phyloP scores from a whole-genome alignment of 2,329 filamentous ascomycete species.

The Penicillium hesseltinei region DNA sequence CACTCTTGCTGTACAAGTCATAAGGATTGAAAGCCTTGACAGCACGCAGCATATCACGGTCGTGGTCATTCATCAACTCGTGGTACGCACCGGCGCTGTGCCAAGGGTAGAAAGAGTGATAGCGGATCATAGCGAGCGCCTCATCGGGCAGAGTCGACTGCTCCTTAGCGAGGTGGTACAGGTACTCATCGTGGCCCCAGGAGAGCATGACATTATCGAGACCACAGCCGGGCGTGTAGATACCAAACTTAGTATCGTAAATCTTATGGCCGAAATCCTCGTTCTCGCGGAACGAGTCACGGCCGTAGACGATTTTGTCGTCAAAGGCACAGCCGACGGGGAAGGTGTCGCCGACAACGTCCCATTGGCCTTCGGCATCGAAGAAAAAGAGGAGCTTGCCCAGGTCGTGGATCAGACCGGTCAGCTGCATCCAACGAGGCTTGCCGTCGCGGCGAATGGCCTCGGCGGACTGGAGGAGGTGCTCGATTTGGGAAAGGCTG shows the following conservation, averaged over 20 bases:
- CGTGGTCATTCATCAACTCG: conserved; percentile 80
- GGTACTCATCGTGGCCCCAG: conserved; percentile 64
- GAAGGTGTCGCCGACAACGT: conserved; percentile 70
- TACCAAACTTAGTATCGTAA: conserved; percentile 74
- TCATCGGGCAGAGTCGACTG: conserved; percentile 76
- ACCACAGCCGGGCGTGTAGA: conserved; percentile 76
- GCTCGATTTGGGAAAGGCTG: conserved; percentile 81
- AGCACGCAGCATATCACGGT: conserved; percentile 74
- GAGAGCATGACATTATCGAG: conserved; percentile 85
- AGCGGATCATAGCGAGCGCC: conserved; percentile 87
- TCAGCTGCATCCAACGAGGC: conserved; percentile 50
- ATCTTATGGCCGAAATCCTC: conserved; percentile 69
- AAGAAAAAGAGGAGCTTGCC: conserved; percentile 52
- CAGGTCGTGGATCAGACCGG: conserved; percentile 48
- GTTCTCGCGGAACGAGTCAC: conserved; percentile 70
- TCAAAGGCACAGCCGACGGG: conserved; percentile 54
- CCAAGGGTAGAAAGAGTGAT: conserved; percentile 93
- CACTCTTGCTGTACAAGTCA: conserved; percentile 88
- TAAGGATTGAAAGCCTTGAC: conserved; percentile 89
- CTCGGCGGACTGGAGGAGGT: conserved; percentile 83
- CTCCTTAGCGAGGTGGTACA: conserved; percentile 79
- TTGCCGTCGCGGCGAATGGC: conserved; percentile 74
- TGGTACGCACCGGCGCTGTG: conserved; percentile 76
- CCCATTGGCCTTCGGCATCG: conserved; percentile 85
- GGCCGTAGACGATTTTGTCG: conserved; percentile 74